phyloP scores from a whole-genome alignment of 306 rosid genomes.

The Cucurbita ficifolia region DNA sequence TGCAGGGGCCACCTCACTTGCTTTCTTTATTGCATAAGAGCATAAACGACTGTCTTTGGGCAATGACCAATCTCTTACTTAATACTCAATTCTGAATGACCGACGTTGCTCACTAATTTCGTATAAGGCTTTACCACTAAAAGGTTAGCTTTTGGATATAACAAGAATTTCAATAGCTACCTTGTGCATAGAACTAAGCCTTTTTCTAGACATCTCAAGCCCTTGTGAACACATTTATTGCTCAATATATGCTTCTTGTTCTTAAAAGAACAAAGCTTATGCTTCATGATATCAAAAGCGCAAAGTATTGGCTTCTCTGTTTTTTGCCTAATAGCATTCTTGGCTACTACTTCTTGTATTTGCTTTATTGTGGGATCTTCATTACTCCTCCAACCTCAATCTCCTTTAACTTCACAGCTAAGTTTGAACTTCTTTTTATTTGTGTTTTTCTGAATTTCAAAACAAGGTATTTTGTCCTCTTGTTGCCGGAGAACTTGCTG shows the following conservation, averaged over 20 bases:
- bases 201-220: not conserved
- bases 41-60: too few species aligned
- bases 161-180: not conserved
- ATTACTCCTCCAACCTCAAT: not conserved
- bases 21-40: too few species aligned
- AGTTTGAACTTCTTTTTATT: not conserved
- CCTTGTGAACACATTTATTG: not conserved
- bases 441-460: not conserved
- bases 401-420: not conserved
- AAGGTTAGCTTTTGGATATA: not conserved
- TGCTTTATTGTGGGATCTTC: not conserved
- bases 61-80: too few species aligned
- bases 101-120: too few species aligned
- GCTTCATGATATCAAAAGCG: not conserved
- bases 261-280: not conserved
- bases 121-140: too few species aligned
- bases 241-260: not conserved
- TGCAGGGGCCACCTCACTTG: too few species aligned
- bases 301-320: not conserved
- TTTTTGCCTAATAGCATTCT: not conserved
- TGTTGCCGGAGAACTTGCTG: not conserved
- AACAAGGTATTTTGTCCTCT: not conserved
- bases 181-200: not conserved
- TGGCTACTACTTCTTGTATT: constrained; percentile 1
- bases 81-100: too few species aligned